phyloP scores from a whole-genome alignment of 495 filamentous ascomycete genomes.

The Aspergillus leporis region DNA sequence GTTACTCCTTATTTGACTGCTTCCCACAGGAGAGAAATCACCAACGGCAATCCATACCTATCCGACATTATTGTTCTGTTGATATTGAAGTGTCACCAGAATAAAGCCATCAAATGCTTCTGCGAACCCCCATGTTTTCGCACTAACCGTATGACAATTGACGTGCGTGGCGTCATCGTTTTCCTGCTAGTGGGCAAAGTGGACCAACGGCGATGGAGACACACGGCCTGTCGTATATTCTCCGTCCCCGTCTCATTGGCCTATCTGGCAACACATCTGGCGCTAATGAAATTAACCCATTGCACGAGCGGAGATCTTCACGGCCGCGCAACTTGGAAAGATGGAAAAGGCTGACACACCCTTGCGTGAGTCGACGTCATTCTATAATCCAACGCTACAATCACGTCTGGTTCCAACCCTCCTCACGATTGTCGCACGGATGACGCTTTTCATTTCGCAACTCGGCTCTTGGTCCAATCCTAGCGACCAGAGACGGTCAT shows the following conservation, averaged over 20 bases:
- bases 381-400: conserved; percentile 1
- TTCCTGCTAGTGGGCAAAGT: conserved; percentile 1
- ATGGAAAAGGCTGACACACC: not conserved
- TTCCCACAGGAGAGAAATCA: not conserved
- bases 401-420: not conserved
- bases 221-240: conserved; percentile 4
- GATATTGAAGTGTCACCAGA: not conserved
- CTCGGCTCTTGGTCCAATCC: not conserved
- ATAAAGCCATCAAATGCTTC: too few relatives aligned
- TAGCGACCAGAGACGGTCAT: not conserved
- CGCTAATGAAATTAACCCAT: conserved; percentile 14
- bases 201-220: conserved; percentile 9
- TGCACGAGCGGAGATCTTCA: conserved; percentile 4
- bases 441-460: conserved; percentile 4
- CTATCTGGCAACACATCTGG: conserved; percentile 8
- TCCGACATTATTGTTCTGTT: not conserved
- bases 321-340: not conserved
- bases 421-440: conserved; percentile 3
- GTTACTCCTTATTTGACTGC: not conserved
- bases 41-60: not conserved
- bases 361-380: conserved; percentile 6
- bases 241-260: conserved; percentile 3
- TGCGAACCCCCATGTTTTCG: too few relatives aligned
- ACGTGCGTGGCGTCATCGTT: conserved; percentile 24
- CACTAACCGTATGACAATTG: conserved; percentile 4